Percentiles rank a stretch among this genome's conserved stretches.
phyloP scores from a whole-genome alignment of 345 rosid species.

The Eucalyptus victrix region DNA sequence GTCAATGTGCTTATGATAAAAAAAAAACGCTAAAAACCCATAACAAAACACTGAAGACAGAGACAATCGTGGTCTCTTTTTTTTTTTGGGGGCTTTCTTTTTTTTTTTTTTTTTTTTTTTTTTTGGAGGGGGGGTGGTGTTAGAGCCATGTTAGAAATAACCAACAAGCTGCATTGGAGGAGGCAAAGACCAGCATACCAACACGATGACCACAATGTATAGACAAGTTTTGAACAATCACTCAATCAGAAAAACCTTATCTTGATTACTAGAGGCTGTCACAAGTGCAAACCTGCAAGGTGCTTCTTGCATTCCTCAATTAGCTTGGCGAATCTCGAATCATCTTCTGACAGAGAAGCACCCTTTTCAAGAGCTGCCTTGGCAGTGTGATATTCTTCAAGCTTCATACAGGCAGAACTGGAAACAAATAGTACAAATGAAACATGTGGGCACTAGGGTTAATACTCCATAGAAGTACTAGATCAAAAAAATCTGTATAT shows the following conservation, averaged over 20 bases:
- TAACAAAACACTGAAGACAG: background rate
- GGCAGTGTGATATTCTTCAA: conserved; percentile 55
- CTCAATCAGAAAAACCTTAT: background rate
- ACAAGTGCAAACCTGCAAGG: conserved; percentile 26
- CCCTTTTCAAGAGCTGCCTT: conserved; percentile 59
- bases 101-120: background rate
- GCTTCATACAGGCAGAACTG: conserved; percentile 68
- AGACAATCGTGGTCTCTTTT: background rate
- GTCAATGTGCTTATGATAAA: background rate
- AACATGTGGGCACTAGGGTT: background rate
- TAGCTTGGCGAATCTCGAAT: conserved; percentile 31
- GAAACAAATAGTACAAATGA: background rate
- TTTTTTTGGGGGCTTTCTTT: too few species aligned
- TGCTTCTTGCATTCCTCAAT: conserved; percentile 41
- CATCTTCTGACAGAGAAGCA: conserved; percentile 24
- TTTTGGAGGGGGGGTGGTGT: background rate
- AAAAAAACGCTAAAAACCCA: background rate
- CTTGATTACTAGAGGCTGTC: background rate
- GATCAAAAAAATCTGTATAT: background rate
- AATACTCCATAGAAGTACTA: background rate
- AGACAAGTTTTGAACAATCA: background rate
- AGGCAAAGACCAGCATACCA: background rate
- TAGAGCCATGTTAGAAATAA: background rate
- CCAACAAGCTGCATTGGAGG: background rate
- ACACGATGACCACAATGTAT: background rate